Evolutionary conservation across 352 stramenopile genomes (phyloP), one percentile per base, ranked within the genome.

Genomic region (Pythium grandisporangium): DNA sequence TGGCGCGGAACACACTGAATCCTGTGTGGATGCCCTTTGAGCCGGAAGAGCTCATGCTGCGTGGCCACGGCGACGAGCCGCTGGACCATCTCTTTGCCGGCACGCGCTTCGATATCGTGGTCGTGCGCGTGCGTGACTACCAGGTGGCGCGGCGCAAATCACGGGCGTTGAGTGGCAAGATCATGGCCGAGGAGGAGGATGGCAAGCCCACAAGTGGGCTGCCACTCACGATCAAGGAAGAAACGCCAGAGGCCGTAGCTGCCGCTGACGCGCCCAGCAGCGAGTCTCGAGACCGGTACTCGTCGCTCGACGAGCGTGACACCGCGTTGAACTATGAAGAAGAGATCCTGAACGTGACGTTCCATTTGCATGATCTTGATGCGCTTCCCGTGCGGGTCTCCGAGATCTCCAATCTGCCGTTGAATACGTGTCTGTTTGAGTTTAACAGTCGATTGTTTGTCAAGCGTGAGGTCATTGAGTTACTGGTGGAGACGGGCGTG

Each of bases 391-490:
- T 83, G 37, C 46, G 41, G 4, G 44, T 90, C 5, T 53, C 67
- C 6, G 76, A 90, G 30, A 52, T 85, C 37, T 55, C 59, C 19
- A 90, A 81, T 34, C 48, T 90, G 25, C 76, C 76, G n/a, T 45
- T 90, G 37, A 90, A 90, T 38, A 87, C 76, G 41, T 87, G 73
- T 42, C 57, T 90, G 10, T 82, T 90, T 12, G 76, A 90, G 52
- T 85, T 90, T 43, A 68, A 64, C 17, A 66, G 70, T 10, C 61
- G 76, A 20, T 58, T 51, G 21, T 87, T 82, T 44, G 72, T 90
- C 32, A 70, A 84, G 27, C 72, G 71, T 32, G 73, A 84, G 30
- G 61, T 85, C 38, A 52, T 81, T 36, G 73, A 90, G 37, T 48
- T 85, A 27, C 48, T 90, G 22, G 63, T 66, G 33, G 72, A 90